Base-by-base conservation (phyloP, 805 yeast genomes). In the Kodamaea fukazawae region DNA sequence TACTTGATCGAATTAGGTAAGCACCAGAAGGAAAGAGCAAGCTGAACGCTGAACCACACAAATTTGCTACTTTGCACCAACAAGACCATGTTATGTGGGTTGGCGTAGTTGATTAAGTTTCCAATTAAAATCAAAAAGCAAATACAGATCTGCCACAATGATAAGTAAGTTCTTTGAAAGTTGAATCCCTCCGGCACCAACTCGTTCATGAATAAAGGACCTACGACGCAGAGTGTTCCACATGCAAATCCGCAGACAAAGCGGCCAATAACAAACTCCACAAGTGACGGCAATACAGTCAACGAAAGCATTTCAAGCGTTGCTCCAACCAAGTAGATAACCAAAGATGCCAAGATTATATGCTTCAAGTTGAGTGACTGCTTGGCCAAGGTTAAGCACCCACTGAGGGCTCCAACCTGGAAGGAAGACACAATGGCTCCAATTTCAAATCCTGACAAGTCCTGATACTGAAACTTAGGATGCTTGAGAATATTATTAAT, bases 111-210 rank as follows among this genome's bases (percentile, higher is more conserved):
- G 15, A 47, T 4, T 2, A 46, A 11, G 29, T 50, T 58, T 7
- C 64, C 63, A 2, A 46, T 5, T 9, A 59, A 36, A 16, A 60
- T 58, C n/a, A 52, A 49, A 3, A 44, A 23, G 38, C 65, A 60
- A 22, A 58, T 46, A 20, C 38, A 38, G 10, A 54, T 42, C 43
- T 59, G 64, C 40, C 54, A 49, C 18, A 56, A 47, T 2, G 57
- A 43, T 9, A 59, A 41, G 34, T 49, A 55, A 10, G 34, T 34
- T 11, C 54, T 52, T 25, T 50, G 40, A 17, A 41, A 44, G 2
- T 22, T 23, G 9, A 38, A 38, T 8, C 43, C 43, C 12, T 49
- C 49, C n/a, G 50, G 34, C 7, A 48, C 34, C 11, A 53, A 32
- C 16, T 51, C 54, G 29, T 47, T 45, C 34, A 42, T 42, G 39